phyloP scores from a whole-genome alignment of 345 rosid species.

The Aurinia saxatilis region DNA sequence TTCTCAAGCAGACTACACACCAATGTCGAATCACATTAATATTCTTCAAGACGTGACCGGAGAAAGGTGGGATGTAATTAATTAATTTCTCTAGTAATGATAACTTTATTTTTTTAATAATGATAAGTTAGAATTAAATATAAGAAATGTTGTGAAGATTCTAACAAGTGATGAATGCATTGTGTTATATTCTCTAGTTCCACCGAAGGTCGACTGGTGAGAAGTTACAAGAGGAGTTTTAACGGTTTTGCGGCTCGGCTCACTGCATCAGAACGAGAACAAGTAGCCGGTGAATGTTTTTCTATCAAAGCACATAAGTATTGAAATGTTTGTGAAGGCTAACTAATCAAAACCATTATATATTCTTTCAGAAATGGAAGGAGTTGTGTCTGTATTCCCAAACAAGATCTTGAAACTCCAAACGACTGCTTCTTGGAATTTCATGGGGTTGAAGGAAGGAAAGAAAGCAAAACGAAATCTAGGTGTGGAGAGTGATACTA shows the following conservation, averaged over 20 bases:
- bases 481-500: constrained; percentile 26
- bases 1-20: constrained; percentile 7
- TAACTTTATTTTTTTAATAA: not conserved
- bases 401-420: constrained; percentile 24
- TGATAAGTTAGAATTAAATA: not conserved
- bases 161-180: not conserved
- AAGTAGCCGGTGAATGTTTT: constrained; percentile 34
- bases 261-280: constrained; percentile 34
- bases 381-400: constrained; percentile 44
- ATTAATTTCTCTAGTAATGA: not conserved
- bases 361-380: constrained; percentile 26
- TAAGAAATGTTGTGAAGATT: not conserved
- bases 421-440: constrained; percentile 57
- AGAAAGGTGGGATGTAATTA: constrained; percentile 6
- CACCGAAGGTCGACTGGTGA: constrained; percentile 25
- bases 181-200: constrained; percentile 13
- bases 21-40: constrained; percentile 22
- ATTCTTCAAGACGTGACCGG: constrained; percentile 29
- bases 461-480: not conserved
- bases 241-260: constrained; percentile 56
- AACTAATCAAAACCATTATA: not conserved
- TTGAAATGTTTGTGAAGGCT: not conserved
- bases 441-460: constrained; percentile 37
- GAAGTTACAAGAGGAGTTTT: constrained; percentile 54
- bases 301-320: not conserved